Conservation (phyloP, 495 filamentous ascomycete genomes). For the Rhizodiscina lignyota region DNA sequence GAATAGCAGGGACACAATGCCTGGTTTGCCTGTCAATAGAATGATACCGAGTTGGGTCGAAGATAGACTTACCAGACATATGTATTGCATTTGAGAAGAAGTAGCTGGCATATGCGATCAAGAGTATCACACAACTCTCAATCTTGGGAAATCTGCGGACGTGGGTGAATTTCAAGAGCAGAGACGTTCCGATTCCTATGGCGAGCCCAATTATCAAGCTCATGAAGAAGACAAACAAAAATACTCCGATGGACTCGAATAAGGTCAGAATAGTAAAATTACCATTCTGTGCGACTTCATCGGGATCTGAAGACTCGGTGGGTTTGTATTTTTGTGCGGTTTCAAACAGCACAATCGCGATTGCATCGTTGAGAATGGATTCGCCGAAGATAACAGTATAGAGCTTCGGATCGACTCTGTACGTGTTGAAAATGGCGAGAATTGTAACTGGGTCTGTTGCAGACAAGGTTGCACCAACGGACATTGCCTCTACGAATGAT, state of each 20-base stretch:
- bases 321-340: conserved; percentile 79
- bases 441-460: conserved; percentile 97
- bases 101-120: conserved; percentile 91
- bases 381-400: conserved; percentile 98
- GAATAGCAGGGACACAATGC: conserved; percentile 91
- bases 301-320: no score
- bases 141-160: conserved; percentile 87
- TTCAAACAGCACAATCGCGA: conserved; percentile 96
- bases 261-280: conserved; percentile 56
- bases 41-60: not conserved
- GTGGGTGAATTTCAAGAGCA: conserved; percentile 83
- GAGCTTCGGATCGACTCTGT: conserved; percentile 95
- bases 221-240: conserved; percentile 90
- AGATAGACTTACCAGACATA: conserved; percentile 62
- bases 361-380: conserved; percentile 93
- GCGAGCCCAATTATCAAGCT: conserved; percentile 76
- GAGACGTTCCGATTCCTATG: conserved; percentile 71
- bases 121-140: conserved; percentile 83
- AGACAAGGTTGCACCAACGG: conserved; percentile 86
- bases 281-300: conserved; percentile 40
- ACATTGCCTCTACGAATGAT: conserved; percentile 84
- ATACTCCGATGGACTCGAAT: conserved; percentile 82
- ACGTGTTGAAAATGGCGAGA: conserved; percentile 95
- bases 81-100: conserved; percentile 90
- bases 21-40: conserved; percentile 24